Evolutionary conservation across 2,329 filamentous ascomycete species (phyloP), one percentile per base, ranked within the genome.

Genomic region (Neobulgaria alba): DNA sequence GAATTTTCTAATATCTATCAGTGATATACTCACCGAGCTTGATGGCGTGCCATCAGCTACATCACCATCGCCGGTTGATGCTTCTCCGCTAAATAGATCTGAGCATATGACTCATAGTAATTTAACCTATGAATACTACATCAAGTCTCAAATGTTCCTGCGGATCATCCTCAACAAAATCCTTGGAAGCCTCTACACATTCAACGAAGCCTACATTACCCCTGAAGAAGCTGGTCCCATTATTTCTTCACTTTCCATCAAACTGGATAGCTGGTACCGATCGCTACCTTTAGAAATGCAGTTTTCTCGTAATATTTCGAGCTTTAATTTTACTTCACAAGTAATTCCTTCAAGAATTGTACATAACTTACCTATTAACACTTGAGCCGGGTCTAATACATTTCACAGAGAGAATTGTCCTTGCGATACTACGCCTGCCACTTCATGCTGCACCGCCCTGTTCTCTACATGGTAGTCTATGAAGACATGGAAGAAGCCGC

Each of bases 401-500:
- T 16, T 34, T 14, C 16, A 16, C 12, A 34, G 32, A 15, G 32
- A 16, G 32, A 34, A 16, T 16, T 34, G 5, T 15, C 32, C 12
- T 19, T 34, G 15, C 32, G 32, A 17, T 34, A 34, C 15, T 34
- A 34, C 14, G 32, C n/a, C n/a, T 34, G 32, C 32, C 32, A 5
- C 18, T 34, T 34, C 16, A 19, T 34, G 12, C n/a, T 34, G 10
- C n/a, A 34, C 16, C 32, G 32, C 10, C 10, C 18, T 7, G 16
- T 34, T 12, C 18, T 34, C 3, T 34, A 34, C 32, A 16, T n/a
- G 2, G 14, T 34, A 1, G 16, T 34, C 12, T 19, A 34, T 16
- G 32, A 34, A 34, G 32, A 34, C 4, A 34, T 34, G 32, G 32
- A 34, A 34, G 16, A 34, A 34, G n/a, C 32, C 15, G 32, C 32